These are phyloP conservation scores for Nothomitra cinnamomea DNA, from an alignment of 2,329 filamentous ascomycete genomes.

Conservation along the genomic window DNA sequence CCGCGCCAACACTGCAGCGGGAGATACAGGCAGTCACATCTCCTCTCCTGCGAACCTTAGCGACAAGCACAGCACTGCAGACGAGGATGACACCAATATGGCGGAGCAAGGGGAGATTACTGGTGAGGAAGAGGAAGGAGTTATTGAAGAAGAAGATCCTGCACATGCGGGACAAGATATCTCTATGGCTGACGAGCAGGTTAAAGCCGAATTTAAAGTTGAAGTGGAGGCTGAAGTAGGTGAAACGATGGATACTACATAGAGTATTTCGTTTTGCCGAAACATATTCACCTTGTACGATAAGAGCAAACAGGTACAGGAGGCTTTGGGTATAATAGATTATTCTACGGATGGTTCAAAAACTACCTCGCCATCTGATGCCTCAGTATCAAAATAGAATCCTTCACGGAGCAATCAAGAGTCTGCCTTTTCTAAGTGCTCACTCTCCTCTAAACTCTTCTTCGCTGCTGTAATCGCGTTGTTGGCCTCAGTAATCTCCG, in stretches of 20 bases:
- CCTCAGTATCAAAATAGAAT: background rate
- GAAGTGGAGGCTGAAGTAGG: constrained; percentile 14
- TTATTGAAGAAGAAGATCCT: constrained; percentile 4
- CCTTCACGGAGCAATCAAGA: background rate
- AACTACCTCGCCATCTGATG: too few relatives aligned
- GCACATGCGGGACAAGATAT: background rate
- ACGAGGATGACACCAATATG: constrained; percentile 41
- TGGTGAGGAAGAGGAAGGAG: constrained; percentile 17
- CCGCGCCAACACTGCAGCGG: constrained; percentile 19
- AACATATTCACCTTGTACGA: constrained; percentile 5
- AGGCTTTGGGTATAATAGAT: background rate
- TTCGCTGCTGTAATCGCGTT: constrained; percentile 25
- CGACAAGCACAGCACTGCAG: constrained; percentile 1
- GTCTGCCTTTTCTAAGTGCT: background rate
- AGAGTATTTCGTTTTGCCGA: constrained; percentile 14
- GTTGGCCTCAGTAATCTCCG: constrained; percentile 29
- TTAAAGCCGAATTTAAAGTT: constrained; percentile 29
- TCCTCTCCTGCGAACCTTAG: background rate
- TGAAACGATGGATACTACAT: constrained; percentile 52
- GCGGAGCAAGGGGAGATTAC: constrained; percentile 31
- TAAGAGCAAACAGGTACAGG: background rate
- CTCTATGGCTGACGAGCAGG: constrained; percentile 21
- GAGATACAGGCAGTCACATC: constrained; percentile 8
- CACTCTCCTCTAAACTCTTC: constrained; percentile 22
- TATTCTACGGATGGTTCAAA: too few relatives aligned